A percentile compares a stretch with the other conserved stretches of the same genome.
Conservation (phyloP, 805 yeast species). For the Hanseniaspora taiwanica region DNA sequence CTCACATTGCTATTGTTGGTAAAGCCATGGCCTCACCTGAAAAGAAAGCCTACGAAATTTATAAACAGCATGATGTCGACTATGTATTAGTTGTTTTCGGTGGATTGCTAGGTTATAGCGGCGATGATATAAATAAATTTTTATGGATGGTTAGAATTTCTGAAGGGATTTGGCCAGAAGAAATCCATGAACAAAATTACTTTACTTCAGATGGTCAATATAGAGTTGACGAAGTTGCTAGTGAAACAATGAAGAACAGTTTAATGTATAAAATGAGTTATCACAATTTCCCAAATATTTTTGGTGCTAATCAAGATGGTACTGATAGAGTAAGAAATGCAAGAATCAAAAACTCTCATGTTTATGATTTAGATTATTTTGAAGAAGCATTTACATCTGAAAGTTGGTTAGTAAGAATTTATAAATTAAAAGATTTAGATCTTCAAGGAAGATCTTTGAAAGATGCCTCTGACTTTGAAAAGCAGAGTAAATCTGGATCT, state of each 20-base stretch:
- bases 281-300: slow-evolving; percentile 70
- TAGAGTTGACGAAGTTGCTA: slow-evolving; percentile 68
- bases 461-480: slow-evolving; percentile 42
- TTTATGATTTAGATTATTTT: slow-evolving; percentile 52
- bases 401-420: slow-evolving; percentile 93
- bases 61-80: slow-evolving; percentile 87
- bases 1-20: slow-evolving; percentile 98
- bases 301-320: slow-evolving; percentile 39
- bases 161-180: slow-evolving; percentile 99
- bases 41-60: slow-evolving; percentile 75
- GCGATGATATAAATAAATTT: slow-evolving; percentile 93
- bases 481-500: slow-evolving; percentile 18
- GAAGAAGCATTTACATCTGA: slow-evolving; percentile 94
- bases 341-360: slow-evolving; percentile 38
- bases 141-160: slow-evolving; percentile 98
- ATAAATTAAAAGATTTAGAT: slow-evolving; percentile 82
- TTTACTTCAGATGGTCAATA: slow-evolving; percentile 83
- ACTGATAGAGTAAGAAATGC: slow-evolving; percentile 85
- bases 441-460: slow-evolving; percentile 68
- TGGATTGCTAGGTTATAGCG: slow-evolving; percentile 83
- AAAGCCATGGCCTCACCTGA: slow-evolving; percentile 91
- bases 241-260: slow-evolving; percentile 77
- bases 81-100: slow-evolving; percentile 90
- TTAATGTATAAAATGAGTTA: slow-evolving; percentile 91
- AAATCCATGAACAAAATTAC: slow-evolving; percentile 70